phyloP scores from a whole-genome alignment of 169 alveolate genomes.

The Eimeria sp. region DNA sequence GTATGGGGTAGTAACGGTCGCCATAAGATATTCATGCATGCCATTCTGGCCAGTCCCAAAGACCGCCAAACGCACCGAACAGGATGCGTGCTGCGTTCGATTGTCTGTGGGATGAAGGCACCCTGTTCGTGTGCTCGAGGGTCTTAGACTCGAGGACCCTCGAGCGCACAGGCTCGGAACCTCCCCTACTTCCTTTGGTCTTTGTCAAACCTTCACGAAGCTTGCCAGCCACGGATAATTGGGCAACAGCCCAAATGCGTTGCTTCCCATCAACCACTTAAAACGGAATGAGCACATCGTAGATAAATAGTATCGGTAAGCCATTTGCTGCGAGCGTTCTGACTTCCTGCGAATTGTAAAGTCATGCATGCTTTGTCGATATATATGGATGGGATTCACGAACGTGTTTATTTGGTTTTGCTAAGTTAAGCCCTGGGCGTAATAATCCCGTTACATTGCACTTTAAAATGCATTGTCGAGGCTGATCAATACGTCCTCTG shows the following conservation, averaged over 20 bases:
- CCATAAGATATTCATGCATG: not conserved
- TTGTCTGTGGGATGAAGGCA: too few species aligned
- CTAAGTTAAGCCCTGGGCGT: not conserved
- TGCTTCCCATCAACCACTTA: not conserved
- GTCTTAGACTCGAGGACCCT: too few species aligned
- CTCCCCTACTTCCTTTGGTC: not conserved
- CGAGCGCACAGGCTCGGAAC: not conserved
- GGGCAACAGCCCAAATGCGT: too few species aligned
- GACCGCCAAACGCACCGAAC: not conserved
- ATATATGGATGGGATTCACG: not conserved
- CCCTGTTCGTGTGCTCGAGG: too few species aligned
- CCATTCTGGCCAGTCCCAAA: not conserved
- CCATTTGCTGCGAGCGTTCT: not conserved
- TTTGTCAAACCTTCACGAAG: not conserved
- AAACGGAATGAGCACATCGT: not conserved
- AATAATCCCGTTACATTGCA: not conserved
- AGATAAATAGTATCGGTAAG: not conserved
- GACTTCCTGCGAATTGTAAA: constrained; percentile 4
- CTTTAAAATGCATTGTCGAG: not conserved
- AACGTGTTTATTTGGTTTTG: not conserved
- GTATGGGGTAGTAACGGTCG: not conserved
- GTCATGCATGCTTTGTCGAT: not conserved
- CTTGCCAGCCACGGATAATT: too few species aligned
- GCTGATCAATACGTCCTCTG: not conserved
- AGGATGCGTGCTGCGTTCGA: too few species aligned